Evolutionary conservation across 305 asterid species (phyloP).

Genomic region (Fraxinus velutina): DNA sequence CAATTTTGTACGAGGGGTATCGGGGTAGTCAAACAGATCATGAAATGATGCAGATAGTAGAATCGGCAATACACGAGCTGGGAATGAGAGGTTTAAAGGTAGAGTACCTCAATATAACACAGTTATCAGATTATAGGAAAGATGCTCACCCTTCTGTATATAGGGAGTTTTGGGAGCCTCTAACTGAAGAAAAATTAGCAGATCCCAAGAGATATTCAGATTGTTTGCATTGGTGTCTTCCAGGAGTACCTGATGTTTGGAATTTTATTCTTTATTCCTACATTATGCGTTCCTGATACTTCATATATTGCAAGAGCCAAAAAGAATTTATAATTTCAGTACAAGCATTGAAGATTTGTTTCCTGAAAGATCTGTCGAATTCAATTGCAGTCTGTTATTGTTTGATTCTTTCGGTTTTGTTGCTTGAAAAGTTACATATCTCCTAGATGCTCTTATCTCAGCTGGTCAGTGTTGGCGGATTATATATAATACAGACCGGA

Average conservation of each 20-base stretch:
- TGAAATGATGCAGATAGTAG: constrained; percentile 33
- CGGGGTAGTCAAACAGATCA: constrained; percentile 31
- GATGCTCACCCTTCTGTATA: constrained; percentile 47
- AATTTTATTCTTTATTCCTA: constrained; percentile 56
- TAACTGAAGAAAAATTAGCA: constrained; percentile 30
- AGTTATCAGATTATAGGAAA: constrained; percentile 42
- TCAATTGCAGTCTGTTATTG: neutral
- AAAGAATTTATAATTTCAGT: no score
- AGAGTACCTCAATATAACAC: constrained; percentile 36
- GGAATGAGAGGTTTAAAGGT: constrained; percentile 29
- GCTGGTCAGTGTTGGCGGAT: no score
- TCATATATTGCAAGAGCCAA: neutral
- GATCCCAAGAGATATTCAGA: constrained; percentile 45
- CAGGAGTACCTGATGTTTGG: constrained; percentile 90
- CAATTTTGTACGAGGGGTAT: constrained; percentile 16
- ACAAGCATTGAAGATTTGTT: neutral
- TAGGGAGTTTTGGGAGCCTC: constrained; percentile 27
- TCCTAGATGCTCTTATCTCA: neutral
- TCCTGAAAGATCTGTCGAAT: neutral
- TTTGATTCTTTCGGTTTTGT: neutral
- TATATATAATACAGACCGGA: no score
- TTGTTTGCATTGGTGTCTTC: constrained; percentile 80
- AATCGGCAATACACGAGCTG: constrained; percentile 23
- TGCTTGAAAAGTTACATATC: neutral
- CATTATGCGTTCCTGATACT: constrained; percentile 25